A percentile compares a stretch with the other conserved stretches of the same genome.
Evolutionary conservation across 305 asterid genomes (phyloP).

Genomic region (Caryopteris hybrid): DNA sequence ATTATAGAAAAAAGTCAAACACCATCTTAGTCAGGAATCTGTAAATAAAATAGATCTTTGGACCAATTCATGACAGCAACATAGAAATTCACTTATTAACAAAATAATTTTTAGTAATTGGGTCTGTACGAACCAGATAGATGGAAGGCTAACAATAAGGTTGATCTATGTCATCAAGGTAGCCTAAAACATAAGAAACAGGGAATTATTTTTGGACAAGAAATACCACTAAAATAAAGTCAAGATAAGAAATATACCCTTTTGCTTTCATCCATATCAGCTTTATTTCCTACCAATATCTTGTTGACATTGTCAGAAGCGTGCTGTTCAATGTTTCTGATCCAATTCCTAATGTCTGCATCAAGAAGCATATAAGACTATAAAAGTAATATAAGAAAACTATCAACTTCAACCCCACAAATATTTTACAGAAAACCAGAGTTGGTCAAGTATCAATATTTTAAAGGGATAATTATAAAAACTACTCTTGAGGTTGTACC

Average conservation of each 20-base stretch:
- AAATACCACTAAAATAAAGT: not conserved
- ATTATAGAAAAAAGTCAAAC: too few species aligned
- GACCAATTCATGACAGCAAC: not conserved
- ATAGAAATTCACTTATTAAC: too few species aligned
- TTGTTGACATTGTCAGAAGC: slow-evolving; percentile 76
- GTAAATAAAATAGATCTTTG: not conserved
- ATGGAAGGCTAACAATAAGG: not conserved
- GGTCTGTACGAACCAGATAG: not conserved
- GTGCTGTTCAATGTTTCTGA: slow-evolving; percentile 67
- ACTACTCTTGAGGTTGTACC: too few species aligned
- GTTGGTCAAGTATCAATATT: not conserved
- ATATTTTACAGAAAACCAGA: not conserved
- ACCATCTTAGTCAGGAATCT: too few species aligned
- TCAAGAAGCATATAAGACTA: not conserved
- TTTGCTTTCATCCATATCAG: slow-evolving; percentile 89
- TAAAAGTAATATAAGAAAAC: slow-evolving; percentile 9
- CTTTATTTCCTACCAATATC: slow-evolving; percentile 72
- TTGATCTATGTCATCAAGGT: not conserved
- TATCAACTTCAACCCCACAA: not conserved
- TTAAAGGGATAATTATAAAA: not conserved
- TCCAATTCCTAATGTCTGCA: slow-evolving; percentile 78
- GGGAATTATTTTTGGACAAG: not conserved
- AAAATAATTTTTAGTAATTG: not conserved
- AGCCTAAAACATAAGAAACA: not conserved
- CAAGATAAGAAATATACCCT: slow-evolving; percentile 37